phyloP scores from a whole-genome alignment of 164 flowering plant species.

The Tetracentron sinense region DNA sequence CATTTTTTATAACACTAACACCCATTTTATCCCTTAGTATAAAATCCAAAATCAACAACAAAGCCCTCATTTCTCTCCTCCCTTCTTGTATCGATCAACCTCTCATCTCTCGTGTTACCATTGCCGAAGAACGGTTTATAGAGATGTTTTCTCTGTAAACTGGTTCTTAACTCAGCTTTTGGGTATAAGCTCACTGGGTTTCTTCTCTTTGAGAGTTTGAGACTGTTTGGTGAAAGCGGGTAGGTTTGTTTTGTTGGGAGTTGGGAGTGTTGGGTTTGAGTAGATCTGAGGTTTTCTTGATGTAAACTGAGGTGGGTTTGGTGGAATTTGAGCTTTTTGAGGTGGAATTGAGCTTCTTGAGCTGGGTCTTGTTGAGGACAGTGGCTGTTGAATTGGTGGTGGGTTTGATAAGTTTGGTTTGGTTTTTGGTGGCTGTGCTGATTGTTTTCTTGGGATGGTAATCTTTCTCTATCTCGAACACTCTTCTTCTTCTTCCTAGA shows the following conservation, averaged over 20 bases:
- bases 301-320: slow-evolving; percentile 14
- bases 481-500: slow-evolving; percentile 6
- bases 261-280: slow-evolving; percentile 35
- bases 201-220: slow-evolving; percentile 11
- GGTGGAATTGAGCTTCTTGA: no score
- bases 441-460: slow-evolving; percentile 18
- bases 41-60: no score
- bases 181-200: slow-evolving; percentile 11
- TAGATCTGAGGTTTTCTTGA: slow-evolving; percentile 54
- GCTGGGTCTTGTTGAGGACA: slow-evolving; percentile 1
- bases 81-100: no score
- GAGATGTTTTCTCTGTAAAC: slow-evolving; percentile 14
- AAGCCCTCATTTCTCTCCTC: no score
- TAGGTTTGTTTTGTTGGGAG: slow-evolving; percentile 57
- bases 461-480: slow-evolving; percentile 4
- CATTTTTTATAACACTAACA: no score
- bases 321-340: slow-evolving; percentile 19
- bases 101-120: no score
- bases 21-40: no score
- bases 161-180: slow-evolving; percentile 18
- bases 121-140: no score
- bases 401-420: slow-evolving; percentile 28
- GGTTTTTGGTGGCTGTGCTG: slow-evolving; percentile 14
- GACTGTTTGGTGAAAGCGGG: slow-evolving; percentile 21
- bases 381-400: slow-evolving; percentile 12